Evolutionary conservation across 176 grass and related monocot genomes (phyloP).

Genomic region (Aegilops bicornis): DNA sequence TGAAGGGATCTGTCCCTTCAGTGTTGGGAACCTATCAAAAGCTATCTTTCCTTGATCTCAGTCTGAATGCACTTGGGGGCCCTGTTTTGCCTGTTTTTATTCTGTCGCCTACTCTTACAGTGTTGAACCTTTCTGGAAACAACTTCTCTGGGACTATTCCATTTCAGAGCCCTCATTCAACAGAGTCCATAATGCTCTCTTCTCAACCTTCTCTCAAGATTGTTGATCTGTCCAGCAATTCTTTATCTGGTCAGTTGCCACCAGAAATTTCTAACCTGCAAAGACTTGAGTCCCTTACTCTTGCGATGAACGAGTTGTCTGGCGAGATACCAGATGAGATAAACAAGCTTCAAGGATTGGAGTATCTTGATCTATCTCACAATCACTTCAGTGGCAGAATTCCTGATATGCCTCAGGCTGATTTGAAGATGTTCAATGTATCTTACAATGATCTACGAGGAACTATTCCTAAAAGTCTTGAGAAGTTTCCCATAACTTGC

Average conservation of each 20-base stretch:
- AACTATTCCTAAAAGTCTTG: slow-evolving; percentile 73
- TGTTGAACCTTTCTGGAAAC: slow-evolving; percentile 81
- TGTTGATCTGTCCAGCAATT: slow-evolving; percentile 86
- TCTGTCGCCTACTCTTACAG: slow-evolving; percentile 57
- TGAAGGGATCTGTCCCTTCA: slow-evolving; percentile 72
- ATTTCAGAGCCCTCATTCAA: slow-evolving; percentile 67
- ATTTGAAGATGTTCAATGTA: slow-evolving; percentile 70
- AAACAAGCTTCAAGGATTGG: slow-evolving; percentile 60
- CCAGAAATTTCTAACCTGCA: slow-evolving; percentile 81
- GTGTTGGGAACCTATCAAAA: slow-evolving; percentile 78
- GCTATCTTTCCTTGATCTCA: slow-evolving; percentile 78
- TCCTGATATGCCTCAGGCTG: slow-evolving; percentile 75
- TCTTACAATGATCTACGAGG: slow-evolving; percentile 85
- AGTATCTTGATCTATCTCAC: slow-evolving; percentile 82
- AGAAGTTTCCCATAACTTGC: slow-evolving; percentile 73
- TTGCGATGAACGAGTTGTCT: slow-evolving; percentile 76
- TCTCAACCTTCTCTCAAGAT: slow-evolving; percentile 63
- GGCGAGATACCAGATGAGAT: slow-evolving; percentile 76
- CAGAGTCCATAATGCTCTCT: slow-evolving; percentile 63
- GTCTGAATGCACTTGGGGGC: slow-evolving; percentile 71
- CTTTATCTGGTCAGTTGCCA: slow-evolving; percentile 67
- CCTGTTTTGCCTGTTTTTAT: slow-evolving; percentile 75
- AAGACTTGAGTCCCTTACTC: slow-evolving; percentile 64
- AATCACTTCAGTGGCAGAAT: slow-evolving; percentile 78
- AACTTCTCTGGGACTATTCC: slow-evolving; percentile 77